Conservation (phyloP, 768 basidiomycete genomes). For the Lentinula lateritia region DNA sequence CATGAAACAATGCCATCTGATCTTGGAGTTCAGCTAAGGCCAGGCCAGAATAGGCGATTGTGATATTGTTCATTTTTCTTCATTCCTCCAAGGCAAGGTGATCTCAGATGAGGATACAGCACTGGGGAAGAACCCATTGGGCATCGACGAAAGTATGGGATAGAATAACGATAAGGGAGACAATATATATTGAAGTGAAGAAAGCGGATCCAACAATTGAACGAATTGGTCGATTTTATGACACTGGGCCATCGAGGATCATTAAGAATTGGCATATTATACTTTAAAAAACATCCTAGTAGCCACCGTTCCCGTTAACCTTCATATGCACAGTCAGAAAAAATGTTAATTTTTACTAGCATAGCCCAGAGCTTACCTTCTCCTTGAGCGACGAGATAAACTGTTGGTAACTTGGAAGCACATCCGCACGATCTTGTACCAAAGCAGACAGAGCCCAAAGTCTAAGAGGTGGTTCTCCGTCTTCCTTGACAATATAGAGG, state of each 20-base stretch:
- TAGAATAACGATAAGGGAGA: neutral
- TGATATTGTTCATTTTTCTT: too few relatives aligned
- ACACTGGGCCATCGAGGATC: neutral
- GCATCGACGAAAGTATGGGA: neutral
- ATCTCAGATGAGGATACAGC: too few relatives aligned
- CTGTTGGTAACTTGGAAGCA: conserved; percentile 93
- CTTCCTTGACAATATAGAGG: conserved; percentile 95
- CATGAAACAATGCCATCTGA: too few relatives aligned
- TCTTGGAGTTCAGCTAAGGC: too few relatives aligned
- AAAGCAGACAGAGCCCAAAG: conserved; percentile 94
- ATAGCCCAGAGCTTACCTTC: conserved; percentile 50
- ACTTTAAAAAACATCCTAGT: neutral
- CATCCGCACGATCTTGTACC: conserved; percentile 94
- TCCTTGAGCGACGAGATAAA: conserved; percentile 88
- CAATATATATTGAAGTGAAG: neutral
- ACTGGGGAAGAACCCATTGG: neutral
- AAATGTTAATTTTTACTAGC: neutral
- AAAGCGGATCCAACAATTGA: neutral
- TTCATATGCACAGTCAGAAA: neutral
- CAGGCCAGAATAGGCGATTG: too few relatives aligned
- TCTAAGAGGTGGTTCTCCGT: conserved; percentile 90
- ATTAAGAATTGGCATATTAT: neutral
- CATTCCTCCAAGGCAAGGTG: too few relatives aligned
- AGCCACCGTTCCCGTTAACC: conserved; percentile 10
- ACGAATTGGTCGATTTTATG: neutral